These are phyloP conservation scores for Claviceps sorghi DNA, from an alignment of 2,329 filamentous ascomycete species.

Conservation along the genomic window DNA sequence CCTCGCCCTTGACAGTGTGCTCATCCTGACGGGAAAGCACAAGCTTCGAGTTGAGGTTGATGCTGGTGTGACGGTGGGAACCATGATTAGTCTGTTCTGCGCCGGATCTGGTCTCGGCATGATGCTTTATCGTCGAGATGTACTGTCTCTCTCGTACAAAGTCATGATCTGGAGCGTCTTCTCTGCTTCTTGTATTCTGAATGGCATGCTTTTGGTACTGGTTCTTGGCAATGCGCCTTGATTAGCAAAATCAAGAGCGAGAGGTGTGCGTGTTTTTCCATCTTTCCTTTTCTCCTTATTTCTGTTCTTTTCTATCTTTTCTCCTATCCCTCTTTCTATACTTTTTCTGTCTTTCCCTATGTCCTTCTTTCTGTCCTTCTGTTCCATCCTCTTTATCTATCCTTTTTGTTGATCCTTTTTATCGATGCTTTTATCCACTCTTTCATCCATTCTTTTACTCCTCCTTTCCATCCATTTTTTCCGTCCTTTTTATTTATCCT, in stretches of 20 bases:
- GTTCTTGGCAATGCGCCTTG: conserved; percentile 25
- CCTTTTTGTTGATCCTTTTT: too few relatives aligned
- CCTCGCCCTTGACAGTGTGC: conserved; percentile 46
- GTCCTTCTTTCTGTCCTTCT: not conserved
- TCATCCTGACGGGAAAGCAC: conserved; percentile 54
- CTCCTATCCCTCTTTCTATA: not conserved
- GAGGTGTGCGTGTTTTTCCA: not conserved
- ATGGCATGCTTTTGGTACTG: conserved; percentile 28
- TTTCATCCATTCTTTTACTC: not conserved
- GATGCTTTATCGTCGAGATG: conserved; percentile 37
- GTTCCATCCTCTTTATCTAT: not conserved
- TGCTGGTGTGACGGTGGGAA: conserved; percentile 54
- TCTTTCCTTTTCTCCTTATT: not conserved
- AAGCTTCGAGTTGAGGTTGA: conserved; percentile 59
- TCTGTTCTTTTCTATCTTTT: not conserved
- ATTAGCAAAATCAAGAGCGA: not conserved
- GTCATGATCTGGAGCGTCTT: conserved; percentile 25
- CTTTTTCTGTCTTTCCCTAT: not conserved
- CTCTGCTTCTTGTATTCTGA: conserved; percentile 24
- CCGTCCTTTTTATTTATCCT: not conserved
- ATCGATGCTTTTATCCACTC: too few relatives aligned
- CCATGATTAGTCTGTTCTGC: conserved; percentile 50
- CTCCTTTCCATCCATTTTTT: not conserved
- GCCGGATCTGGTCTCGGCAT: conserved; percentile 46
- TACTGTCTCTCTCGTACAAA: conserved; percentile 27